phyloP scores from a whole-genome alignment of 208 protist species.

The Zelonia costaricensis region DNA sequence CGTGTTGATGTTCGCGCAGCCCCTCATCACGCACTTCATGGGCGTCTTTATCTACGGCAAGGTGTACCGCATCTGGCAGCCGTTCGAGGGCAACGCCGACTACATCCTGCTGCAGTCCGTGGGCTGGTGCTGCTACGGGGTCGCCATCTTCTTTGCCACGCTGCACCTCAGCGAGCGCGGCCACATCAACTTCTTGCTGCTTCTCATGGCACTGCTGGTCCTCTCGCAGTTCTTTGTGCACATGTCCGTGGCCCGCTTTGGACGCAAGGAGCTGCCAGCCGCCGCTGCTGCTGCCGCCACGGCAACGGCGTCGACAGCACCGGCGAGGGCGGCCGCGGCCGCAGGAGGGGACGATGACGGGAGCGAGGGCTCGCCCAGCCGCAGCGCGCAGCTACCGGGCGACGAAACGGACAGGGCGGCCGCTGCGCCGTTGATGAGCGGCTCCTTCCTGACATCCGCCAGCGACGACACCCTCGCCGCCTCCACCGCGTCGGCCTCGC shows the following conservation, averaged over 20 bases:
- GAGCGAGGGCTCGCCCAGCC: background rate
- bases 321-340: background rate
- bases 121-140: constrained; percentile 63
- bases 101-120: constrained; percentile 62
- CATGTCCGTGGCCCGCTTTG: constrained; percentile 62
- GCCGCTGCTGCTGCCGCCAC: background rate
- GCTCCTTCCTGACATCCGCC: no score
- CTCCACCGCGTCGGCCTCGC: background rate
- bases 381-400: background rate
- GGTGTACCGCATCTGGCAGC: constrained; percentile 65
- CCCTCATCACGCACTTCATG: constrained; percentile 66
- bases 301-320: background rate
- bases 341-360: no score
- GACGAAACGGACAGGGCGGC: no score
- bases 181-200: constrained; percentile 36
- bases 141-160: constrained; percentile 61
- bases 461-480: background rate
- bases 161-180: constrained; percentile 48
- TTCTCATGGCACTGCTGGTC: constrained; percentile 44
- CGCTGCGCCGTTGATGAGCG: no score
- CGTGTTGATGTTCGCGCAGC: constrained; percentile 57
- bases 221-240: constrained; percentile 75
- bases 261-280: constrained; percentile 4
- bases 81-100: constrained; percentile 51
- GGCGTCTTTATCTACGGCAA: constrained; percentile 58